These are phyloP conservation scores for Zostera marina DNA, from an alignment of 116 monocot species.

Conservation along the genomic window DNA sequence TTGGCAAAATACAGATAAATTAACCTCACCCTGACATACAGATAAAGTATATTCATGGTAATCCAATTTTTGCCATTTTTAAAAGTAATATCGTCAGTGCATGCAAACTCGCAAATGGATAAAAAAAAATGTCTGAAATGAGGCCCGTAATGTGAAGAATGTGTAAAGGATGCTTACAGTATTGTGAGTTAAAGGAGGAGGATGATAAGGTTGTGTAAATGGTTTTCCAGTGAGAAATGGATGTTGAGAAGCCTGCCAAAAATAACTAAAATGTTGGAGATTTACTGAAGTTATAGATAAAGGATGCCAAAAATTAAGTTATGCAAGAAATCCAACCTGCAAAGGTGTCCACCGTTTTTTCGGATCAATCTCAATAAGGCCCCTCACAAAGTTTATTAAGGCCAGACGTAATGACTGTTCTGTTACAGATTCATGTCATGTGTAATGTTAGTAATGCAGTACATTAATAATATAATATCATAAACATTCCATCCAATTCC, in stretches of 20 bases:
- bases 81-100: too few relatives aligned
- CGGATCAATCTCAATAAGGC: slow-evolving; percentile 93
- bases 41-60: too few relatives aligned
- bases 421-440: slow-evolving; percentile 17
- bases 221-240: slow-evolving; percentile 95
- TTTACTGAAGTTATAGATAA: too few relatives aligned
- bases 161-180: slow-evolving; percentile 39
- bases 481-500: neutral
- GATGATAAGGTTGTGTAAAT: slow-evolving; percentile 53
- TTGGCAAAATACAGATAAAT: too few relatives aligned
- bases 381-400: slow-evolving; percentile 81
- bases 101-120: neutral
- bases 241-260: slow-evolving; percentile 64
- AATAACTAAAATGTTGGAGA: neutral
- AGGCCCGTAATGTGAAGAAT: neutral
- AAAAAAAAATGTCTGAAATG: neutral
- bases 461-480: neutral
- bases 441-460: neutral
- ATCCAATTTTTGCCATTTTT: too few relatives aligned
- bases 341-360: slow-evolving; percentile 90
- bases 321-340: slow-evolving; percentile 45
- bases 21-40: too few relatives aligned
- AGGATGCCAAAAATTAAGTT: neutral
- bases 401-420: slow-evolving; percentile 54
- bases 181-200: slow-evolving; percentile 47